phyloP scores from a whole-genome alignment of 2,329 filamentous ascomycete species.

The Paecilomyces niveus region DNA sequence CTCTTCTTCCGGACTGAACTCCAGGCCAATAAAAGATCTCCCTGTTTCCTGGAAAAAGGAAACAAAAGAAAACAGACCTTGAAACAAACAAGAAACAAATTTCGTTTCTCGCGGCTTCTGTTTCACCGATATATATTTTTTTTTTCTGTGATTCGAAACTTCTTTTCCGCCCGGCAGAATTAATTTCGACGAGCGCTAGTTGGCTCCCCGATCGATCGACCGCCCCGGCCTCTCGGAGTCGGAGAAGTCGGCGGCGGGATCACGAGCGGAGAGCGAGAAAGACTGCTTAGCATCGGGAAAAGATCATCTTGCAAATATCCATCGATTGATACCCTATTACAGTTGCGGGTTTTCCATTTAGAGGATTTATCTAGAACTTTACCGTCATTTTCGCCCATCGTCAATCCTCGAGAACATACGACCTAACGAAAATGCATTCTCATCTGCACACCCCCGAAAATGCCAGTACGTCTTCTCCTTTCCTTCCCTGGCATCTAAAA shows the following conservation, averaged over 20 bases:
- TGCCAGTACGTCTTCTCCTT: constrained; percentile 53
- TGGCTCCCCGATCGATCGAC: neutral
- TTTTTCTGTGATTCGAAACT: constrained; percentile 18
- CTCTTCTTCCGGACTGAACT: neutral
- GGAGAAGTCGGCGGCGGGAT: neutral
- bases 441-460: constrained; percentile 93
- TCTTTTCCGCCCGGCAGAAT: constrained; percentile 27
- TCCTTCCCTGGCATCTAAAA: neutral
- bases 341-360: neutral
- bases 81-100: neutral
- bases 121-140: constrained; percentile 11
- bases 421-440: constrained; percentile 70
- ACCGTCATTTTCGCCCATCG: too few relatives aligned
- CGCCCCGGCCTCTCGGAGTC: neutral
- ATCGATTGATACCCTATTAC: neutral
- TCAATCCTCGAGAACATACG: neutral
- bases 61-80: constrained; percentile 1
- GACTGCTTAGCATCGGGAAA: neutral
- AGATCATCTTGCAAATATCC: neutral
- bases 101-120: neutral
- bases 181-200: neutral
- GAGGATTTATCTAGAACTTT: neutral
- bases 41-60: neutral
- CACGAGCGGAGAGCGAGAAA: constrained; percentile 2
- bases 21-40: neutral